Evolutionary conservation across 78 protist genomes (phyloP), one percentile per base, ranked within the genome.

Genomic region (Dictyostelium brefeldianum): DNA sequence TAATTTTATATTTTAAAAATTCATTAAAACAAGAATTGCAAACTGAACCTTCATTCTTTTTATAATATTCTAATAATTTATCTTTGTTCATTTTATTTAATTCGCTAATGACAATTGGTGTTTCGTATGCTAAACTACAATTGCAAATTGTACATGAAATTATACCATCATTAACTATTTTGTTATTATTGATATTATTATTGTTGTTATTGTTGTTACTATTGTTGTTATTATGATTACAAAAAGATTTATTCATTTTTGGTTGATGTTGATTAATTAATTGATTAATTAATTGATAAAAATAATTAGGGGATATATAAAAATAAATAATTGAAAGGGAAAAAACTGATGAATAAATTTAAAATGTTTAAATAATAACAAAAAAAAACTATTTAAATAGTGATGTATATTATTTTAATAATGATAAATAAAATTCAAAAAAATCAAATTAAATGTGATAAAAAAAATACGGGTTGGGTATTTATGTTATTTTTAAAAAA

Each of bases 21-120:
- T 50, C 41, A 51, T 75, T 46, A 50, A 75, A 50, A 27, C 81
- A 75, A 27, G 12, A 18, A 43, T 51, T 48, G 25, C 81, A 75
- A 9, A 75, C 27, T n/a, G 12, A 20, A 51, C 81, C 81, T 25
- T n/a, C 20, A 50, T 8, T 75, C 17, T n/a, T 25, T 22, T 75
- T 22, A 51, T 36, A 69, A 27, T 75, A 50, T 51, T 54, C 41
- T 10, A 75, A 41, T 10, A 75, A 11, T 75, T 6, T 36, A 27
- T 0, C 12, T 3, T 25, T 31, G 29, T 31, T 69, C 20, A 27
- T 20, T 69, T 69, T 46, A 2, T 10, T 14, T 0, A 75, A 51
- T n/a, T 20, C 5, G 8, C 10, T 51, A 7, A 50, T 51, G 27
- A 22, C 48, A 5, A 43, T 22, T 2, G 41, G 47, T 0, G 81